phyloP scores from a whole-genome alignment of 2,329 filamentous ascomycete genomes.

The Polychaeton citri region DNA sequence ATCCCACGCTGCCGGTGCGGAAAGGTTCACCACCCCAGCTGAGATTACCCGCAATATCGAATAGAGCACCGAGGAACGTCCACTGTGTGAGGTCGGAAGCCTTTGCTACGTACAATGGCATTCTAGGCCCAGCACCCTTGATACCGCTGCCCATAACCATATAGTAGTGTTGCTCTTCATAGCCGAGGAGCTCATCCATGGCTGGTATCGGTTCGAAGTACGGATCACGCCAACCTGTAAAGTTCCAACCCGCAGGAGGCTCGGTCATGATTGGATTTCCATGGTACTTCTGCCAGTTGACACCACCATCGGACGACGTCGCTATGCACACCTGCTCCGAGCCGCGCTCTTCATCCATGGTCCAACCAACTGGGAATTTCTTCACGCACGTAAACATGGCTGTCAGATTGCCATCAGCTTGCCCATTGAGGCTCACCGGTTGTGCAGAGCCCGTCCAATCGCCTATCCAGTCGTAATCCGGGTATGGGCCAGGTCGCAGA shows the following conservation, averaged over 20 bases:
- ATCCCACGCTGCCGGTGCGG: conserved; percentile 26
- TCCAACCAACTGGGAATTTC: no score
- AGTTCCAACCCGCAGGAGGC: conserved; percentile 32
- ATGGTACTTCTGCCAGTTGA: conserved; percentile 33
- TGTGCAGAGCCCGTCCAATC: no score
- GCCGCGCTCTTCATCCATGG: no score
- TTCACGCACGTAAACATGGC: no score
- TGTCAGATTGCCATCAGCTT: no score
- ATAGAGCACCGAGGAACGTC: conserved; percentile 28
- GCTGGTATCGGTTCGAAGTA: conserved; percentile 24
- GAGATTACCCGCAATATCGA: no score
- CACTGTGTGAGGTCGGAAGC: conserved; percentile 25
- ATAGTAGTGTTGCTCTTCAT: no score
- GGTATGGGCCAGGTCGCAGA: no score
- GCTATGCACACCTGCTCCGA: conserved; percentile 35
- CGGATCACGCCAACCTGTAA: conserved; percentile 28
- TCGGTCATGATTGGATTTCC: no score
- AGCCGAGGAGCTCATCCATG: conserved; percentile 9
- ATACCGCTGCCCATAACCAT: no score
- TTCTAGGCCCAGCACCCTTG: conserved; percentile 26
- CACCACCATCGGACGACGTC: conserved; percentile 31
- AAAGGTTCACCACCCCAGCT: conserved; percentile 1
- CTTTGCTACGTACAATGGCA: conserved; percentile 27
- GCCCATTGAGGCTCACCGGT: no score
- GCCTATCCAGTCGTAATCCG: no score